Evolutionary conservation across 305 asterid genomes (phyloP), one percentile per base, ranked within the genome.

Genomic region (Fraxinus xanthoxyloides): DNA sequence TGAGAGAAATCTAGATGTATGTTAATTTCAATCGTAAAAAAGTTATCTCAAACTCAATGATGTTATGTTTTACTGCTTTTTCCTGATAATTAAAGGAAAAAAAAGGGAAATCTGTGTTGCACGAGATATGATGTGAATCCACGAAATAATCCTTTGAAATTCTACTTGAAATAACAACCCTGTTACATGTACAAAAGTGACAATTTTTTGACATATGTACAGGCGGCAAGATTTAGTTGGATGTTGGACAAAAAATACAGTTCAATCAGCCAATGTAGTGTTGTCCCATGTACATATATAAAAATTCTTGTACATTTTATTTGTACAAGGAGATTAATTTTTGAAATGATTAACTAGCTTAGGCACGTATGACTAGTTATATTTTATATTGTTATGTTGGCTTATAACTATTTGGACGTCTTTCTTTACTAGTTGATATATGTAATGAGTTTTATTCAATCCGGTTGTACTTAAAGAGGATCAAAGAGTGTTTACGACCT

Each of bases 1-100:
- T 72, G 69, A 23, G 24, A 81, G 31, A 84, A 26, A 40, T 38
- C 48, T 38, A 79, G 72, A 75, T 59, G 43, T 76, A 32, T 81
- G 3, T 79, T 59, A 31, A 28, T 65, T 65, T 28, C 63, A 28
- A 72, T 84, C 30, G 61, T 54, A 83, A 26, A 78, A 31, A 54
- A 12, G 21, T 17, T 15, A 13, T 46, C 19, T 9, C 15, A 10
- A 65, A 30, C 73, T 65, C 34, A 65, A 65, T 65, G n/a, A 24
- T 24, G 17, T 7, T 26, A 26, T 65, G 73, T 65, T 65, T 65
- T 26, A 65, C 35, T 65, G 35, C 73, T 4, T 9, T 9, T 23
- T 9, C 26, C 35, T 61, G 69, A 5, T 7, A 19, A 23, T 59
- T 51, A 17, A 17, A 17, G 30, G n/a, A n/a, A 30, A 2, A 59